phyloP scores from a whole-genome alignment of 2,329 filamentous ascomycete species.

The Plectosphaerella sp. region DNA sequence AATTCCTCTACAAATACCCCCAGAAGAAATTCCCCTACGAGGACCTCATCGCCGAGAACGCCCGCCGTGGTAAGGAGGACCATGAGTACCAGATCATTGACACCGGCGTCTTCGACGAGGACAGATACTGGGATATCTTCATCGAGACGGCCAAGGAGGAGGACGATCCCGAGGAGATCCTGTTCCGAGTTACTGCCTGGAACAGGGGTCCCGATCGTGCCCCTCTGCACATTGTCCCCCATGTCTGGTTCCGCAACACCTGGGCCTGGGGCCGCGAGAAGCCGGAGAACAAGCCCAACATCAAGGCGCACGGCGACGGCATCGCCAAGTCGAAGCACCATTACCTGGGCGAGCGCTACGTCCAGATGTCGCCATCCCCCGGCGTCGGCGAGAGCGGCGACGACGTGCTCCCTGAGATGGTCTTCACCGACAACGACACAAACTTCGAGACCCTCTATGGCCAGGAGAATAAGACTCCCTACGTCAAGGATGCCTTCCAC shows the following conservation, averaged over 20 bases:
- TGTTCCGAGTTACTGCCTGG: slow-evolving; percentile 95
- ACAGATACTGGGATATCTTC: slow-evolving; percentile 94
- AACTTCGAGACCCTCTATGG: slow-evolving; percentile 76
- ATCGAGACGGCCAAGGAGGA: slow-evolving; percentile 94
- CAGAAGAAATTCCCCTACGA: slow-evolving; percentile 90
- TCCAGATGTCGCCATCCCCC: slow-evolving; percentile 84
- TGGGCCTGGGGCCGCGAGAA: slow-evolving; percentile 90
- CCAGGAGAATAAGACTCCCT: slow-evolving; percentile 73
- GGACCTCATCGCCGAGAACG: slow-evolving; percentile 81
- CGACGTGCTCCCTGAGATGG: slow-evolving; percentile 77
- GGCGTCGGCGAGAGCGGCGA: slow-evolving; percentile 73
- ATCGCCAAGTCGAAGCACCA: slow-evolving; percentile 74
- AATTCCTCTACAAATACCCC: slow-evolving; percentile 96
- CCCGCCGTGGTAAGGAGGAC: slow-evolving; percentile 67
- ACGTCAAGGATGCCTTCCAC: slow-evolving; percentile 95
- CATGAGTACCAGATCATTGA: slow-evolving; percentile 90
- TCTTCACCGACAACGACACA: slow-evolving; percentile 96
- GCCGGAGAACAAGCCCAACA: slow-evolving; percentile 72
- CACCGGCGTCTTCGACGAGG: slow-evolving; percentile 81
- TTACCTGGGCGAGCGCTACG: slow-evolving; percentile 76
- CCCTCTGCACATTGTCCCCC: slow-evolving; percentile 87
- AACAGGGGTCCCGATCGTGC: slow-evolving; percentile 89
- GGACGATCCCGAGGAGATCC: slow-evolving; percentile 84
- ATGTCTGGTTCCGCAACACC: slow-evolving; percentile 96
- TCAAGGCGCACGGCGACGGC: slow-evolving; percentile 61